Evolutionary conservation across 2,329 filamentous ascomycete genomes (phyloP).

Genomic region (Sclerotinia minor): DNA sequence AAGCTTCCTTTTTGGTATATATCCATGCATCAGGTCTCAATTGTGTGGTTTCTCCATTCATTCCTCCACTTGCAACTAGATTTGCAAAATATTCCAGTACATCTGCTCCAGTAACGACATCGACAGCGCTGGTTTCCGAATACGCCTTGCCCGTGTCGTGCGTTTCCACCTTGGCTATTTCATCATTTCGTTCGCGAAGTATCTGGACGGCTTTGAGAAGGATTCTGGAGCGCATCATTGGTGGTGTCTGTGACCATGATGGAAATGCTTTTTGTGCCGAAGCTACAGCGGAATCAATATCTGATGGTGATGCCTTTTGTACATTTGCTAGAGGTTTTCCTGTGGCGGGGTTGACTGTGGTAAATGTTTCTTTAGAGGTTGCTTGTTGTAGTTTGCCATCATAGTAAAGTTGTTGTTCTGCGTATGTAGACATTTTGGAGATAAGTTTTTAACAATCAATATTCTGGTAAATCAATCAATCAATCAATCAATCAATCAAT

Average conservation of each 20-base stretch:
- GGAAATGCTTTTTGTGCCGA: constrained; percentile 72
- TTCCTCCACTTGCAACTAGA: constrained; percentile 71
- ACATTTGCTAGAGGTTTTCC: constrained; percentile 68
- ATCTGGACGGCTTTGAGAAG: constrained; percentile 74
- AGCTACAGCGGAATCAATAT: constrained; percentile 70
- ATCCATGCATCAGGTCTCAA: constrained; percentile 77
- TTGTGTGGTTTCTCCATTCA: constrained; percentile 77
- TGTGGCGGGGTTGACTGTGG: constrained; percentile 73
- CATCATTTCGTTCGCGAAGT: constrained; percentile 74
- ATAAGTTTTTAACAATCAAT: constrained; percentile 33
- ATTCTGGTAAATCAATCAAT: background rate
- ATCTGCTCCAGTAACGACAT: constrained; percentile 79
- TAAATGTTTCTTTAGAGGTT: constrained; percentile 62
- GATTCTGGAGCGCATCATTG: constrained; percentile 73
- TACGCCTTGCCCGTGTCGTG: constrained; percentile 84
- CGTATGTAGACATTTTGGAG: constrained; percentile 42
- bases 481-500: too few relatives aligned
- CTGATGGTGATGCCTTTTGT: constrained; percentile 63
- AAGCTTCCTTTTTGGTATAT: constrained; percentile 76
- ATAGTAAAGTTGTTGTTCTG: constrained; percentile 69
- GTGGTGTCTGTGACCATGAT: constrained; percentile 72
- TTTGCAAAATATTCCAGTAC: constrained; percentile 86
- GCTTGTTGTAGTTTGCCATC: constrained; percentile 66
- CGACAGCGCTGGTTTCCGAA: constrained; percentile 80
- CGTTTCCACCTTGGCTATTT: constrained; percentile 76